Evolutionary conservation across 257 asterid genomes (phyloP), one percentile per base, ranked within the genome.

Genomic region (Phtheirospermum japonicum): DNA sequence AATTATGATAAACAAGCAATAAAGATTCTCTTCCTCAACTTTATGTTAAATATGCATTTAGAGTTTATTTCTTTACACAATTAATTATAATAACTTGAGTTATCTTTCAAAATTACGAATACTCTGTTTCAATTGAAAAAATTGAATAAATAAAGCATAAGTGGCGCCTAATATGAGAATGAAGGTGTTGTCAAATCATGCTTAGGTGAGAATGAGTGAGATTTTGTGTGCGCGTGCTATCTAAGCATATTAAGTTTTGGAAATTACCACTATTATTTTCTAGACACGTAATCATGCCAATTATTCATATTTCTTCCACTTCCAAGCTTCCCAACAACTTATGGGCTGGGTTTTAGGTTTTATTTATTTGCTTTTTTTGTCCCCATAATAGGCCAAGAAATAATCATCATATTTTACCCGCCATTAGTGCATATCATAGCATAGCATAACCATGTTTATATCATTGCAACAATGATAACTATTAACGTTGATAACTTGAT

Each of bases 201-300:
- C 77, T 75, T 79, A 65, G 74, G 74, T 65, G 69, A 71, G 78
- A 69, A 26, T 49, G 75, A 76, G 77, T 23, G 28, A 23, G 28
- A 59, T 69, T 58, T 70, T 28, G 73, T 79, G 67, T 73, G 70
- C 83, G 85, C 91, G 66, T 79, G 85, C 83, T 68, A 55, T 61
- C 42, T 49, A 76, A 6, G 75, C 82, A 75, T 70, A 64, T 69
- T 45, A 61, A 26, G 55, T 55, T 50, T 50, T 23, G 32, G 43
- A 31, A 76, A 45, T 67, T 48, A 61, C 49, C 9, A 53, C n/a
- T 16, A 12, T 20, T 43, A 55, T 78, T 46, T 78, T 74, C 78
- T 45, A 42, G 40, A 59, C 68, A 61, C 73, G 67, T 66, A 83
- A 79, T 81, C 75, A 84, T 79, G 56, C 76, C 82, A 74, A 63